Evolutionary conservation across 2,329 filamentous ascomycete species (phyloP).

Genomic region (Colletotrichum cordylinicola): DNA sequence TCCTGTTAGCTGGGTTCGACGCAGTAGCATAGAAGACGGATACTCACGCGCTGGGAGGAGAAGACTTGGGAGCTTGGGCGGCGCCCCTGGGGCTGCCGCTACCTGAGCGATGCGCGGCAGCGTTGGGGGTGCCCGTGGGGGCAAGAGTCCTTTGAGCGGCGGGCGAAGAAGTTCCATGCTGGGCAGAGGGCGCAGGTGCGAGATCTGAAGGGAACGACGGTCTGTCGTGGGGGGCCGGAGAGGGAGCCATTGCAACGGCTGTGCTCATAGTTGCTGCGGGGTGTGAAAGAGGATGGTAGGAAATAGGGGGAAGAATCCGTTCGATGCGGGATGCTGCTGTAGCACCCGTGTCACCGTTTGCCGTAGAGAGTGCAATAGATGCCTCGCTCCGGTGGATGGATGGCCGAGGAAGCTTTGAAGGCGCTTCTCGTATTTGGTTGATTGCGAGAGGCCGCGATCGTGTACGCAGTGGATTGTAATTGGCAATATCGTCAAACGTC

Average conservation of each 20-base stretch:
- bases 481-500: constrained; percentile 9
- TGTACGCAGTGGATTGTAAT: background rate
- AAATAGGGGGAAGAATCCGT: background rate
- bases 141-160: constrained; percentile 48
- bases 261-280: constrained; percentile 62
- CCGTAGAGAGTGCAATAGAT: background rate
- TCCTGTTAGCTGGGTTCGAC: constrained; percentile 3
- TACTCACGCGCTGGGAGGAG: constrained; percentile 65
- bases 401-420: background rate
- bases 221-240: constrained; percentile 70
- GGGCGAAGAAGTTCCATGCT: constrained; percentile 45
- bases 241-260: constrained; percentile 72
- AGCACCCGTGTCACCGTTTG: constrained; percentile 3
- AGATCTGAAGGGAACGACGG: constrained; percentile 61
- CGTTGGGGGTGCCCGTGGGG: constrained; percentile 46
- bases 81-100: constrained; percentile 60
- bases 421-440: background rate
- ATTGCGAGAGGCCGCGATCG: background rate
- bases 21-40: background rate
- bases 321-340: constrained; percentile 5
- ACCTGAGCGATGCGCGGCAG: constrained; percentile 51
- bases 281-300: background rate
- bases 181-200: constrained; percentile 34
- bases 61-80: constrained; percentile 52
- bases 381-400: background rate